Percentiles rank a stretch among this genome's conserved stretches.
phyloP scores from a whole-genome alignment of 2,329 filamentous ascomycete genomes.

The Aspergillus terreus region DNA sequence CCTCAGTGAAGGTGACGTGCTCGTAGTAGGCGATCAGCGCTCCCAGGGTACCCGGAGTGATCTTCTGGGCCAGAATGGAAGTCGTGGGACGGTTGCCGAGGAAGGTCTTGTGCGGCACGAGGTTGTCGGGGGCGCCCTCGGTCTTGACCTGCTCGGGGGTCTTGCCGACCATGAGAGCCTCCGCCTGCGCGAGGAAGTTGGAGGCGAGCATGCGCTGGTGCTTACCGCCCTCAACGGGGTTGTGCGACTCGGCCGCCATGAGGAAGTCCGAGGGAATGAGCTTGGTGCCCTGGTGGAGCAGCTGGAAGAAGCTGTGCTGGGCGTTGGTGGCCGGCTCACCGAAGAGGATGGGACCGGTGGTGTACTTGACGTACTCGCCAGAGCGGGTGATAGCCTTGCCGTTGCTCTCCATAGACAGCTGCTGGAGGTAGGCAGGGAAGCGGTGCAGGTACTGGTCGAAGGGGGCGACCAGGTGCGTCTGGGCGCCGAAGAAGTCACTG shows the following conservation, averaged over 20 bases:
- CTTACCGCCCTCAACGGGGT: slow-evolving; percentile 84
- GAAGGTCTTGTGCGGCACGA: slow-evolving; percentile 99
- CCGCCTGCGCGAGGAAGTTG: slow-evolving; percentile 49
- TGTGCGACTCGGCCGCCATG: slow-evolving; percentile 92
- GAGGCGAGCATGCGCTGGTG: slow-evolving; percentile 70
- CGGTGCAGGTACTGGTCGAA: slow-evolving; percentile 99
- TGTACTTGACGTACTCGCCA: slow-evolving; percentile 90
- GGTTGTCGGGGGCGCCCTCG: slow-evolving; percentile 45
- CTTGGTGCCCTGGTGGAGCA: slow-evolving; percentile 98
- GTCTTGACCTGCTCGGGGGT: slow-evolving; percentile 46
- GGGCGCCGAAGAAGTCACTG: slow-evolving; percentile 96
- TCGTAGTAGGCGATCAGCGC: slow-evolving; percentile 98
- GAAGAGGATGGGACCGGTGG: slow-evolving; percentile 91
- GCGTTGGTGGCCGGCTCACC: slow-evolving; percentile 98
- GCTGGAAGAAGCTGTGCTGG: slow-evolving; percentile 99
- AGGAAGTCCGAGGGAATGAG: slow-evolving; percentile 98
- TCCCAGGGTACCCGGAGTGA: slow-evolving; percentile 89
- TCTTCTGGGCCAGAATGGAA: slow-evolving; percentile 86
- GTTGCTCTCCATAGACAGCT: slow-evolving; percentile 99
- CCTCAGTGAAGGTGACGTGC: slow-evolving; percentile 96
- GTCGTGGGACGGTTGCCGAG: slow-evolving; percentile 95
- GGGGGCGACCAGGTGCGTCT: slow-evolving; percentile 94
- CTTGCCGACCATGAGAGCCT: slow-evolving; percentile 54
- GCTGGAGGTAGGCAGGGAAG: slow-evolving; percentile 98
- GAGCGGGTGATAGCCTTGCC: slow-evolving; percentile 93